Base-by-base conservation (phyloP, 768 basidiomycete genomes). In the Cystofilobasidium ferigula region DNA sequence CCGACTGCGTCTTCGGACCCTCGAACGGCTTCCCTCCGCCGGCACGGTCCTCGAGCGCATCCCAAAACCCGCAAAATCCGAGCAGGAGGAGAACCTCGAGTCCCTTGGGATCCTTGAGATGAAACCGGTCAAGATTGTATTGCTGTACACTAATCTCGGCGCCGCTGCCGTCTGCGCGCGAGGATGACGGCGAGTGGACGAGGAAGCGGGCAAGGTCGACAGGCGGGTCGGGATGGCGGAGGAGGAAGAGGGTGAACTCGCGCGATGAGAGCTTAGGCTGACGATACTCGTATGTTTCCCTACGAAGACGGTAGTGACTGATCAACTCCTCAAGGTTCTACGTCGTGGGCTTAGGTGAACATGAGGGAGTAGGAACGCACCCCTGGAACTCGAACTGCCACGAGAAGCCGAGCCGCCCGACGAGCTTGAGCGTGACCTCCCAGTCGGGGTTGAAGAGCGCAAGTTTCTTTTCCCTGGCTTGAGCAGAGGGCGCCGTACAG, bases 81-180 rank as follows among this genome's bases (percentile, higher is more conserved):
- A 58, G n/a, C 28, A 61, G 32, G 38, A 61, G 28, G 28, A 61
- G 26, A 6, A 61, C 53, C 59, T 67, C 65, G 32, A 67, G 65
- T 1, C 65, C 65, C n/a, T 67, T 67, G 14, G 38, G 65, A 42
- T 67, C 65, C 20, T 32, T 43, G n/a, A 45, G 40, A 6, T 60
- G 30, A 24, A 67, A 67, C 22, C 65, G 47, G 8, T 54, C 45
- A 1, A 67, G 45, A n/a, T 67, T 67, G 59, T 67, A 67, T 26
- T 47, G 32, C 22, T 61, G 65, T 28, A 67, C 13, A 10, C 28
- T 24, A 9, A 61, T 26, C 26, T 51, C 48, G 48, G 48, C n/a
- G 24, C 28, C 24, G 4, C 28, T 42, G 40, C 10, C 40, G 10
- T 10, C 20, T 42, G 40, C n/a, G 32, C 34, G 36, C 18, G 24